These are phyloP conservation scores for Ceratocystis huliohia DNA, from an alignment of 2,329 filamentous ascomycete genomes.

Conservation along the genomic window DNA sequence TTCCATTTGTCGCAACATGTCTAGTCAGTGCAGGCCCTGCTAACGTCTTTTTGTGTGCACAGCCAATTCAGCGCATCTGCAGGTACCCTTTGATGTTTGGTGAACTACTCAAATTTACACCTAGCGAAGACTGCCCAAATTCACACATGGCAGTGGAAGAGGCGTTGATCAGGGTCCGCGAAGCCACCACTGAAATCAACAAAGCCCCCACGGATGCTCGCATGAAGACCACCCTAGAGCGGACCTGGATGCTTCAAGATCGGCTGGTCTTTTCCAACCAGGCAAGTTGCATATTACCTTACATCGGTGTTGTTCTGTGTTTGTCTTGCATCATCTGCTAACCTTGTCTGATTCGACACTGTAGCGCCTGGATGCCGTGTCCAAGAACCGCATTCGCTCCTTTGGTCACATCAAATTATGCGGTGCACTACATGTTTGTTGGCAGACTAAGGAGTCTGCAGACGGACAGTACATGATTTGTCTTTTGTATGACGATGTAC, in stretches of 20 bases:
- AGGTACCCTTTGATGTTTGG: constrained; percentile 80
- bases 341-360: not conserved
- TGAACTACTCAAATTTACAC: constrained; percentile 71
- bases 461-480: constrained; percentile 75
- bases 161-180: constrained; percentile 56
- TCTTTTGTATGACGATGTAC: constrained; percentile 65
- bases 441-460: constrained; percentile 56
- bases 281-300: constrained; percentile 27
- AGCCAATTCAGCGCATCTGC: constrained; percentile 88
- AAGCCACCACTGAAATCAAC: constrained; percentile 70
- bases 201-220: constrained; percentile 64
- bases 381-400: constrained; percentile 56
- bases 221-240: constrained; percentile 58
- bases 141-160: constrained; percentile 70
- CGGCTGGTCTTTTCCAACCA: constrained; percentile 62
- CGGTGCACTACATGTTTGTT: constrained; percentile 71
- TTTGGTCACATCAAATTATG: constrained; percentile 73
- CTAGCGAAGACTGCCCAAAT: constrained; percentile 70
- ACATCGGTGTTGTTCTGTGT: not conserved
- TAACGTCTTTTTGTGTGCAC: constrained; percentile 2
- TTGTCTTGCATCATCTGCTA: constrained; percentile 6
- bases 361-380: constrained; percentile 39
- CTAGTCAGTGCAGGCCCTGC: not conserved
- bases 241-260: constrained; percentile 74
- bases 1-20: not conserved